Percentiles rank a stretch among this genome's conserved stretches.
These are phyloP conservation scores for Phaeodactylum tricornutum DNA, from an alignment of 108 stramenopile genomes.

Conservation along the genomic window DNA sequence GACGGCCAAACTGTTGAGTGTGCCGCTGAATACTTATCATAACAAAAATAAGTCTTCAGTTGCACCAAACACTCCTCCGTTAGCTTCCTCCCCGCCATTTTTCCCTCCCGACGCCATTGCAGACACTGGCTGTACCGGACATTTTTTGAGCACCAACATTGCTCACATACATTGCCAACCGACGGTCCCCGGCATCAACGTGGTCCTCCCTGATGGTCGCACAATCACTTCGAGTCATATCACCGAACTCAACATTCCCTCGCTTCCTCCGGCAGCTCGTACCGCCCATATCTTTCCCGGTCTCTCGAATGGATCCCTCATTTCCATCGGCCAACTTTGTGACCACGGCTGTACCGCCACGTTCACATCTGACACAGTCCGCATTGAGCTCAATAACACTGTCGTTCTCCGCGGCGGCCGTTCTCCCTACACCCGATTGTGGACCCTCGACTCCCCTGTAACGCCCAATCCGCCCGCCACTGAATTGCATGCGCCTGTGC, in stretches of 20 bases:
- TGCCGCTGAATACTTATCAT: too few species aligned
- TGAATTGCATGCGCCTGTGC: neutral
- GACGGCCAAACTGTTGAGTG: too few species aligned
- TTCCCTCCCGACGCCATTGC: too few species aligned
- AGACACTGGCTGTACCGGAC: slow-evolving; percentile 11
- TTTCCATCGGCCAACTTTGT: slow-evolving; percentile 18
- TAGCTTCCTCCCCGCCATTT: too few species aligned
- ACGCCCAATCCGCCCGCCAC: too few species aligned
- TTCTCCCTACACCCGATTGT: neutral
- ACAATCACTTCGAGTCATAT: neutral
- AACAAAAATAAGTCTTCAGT: too few species aligned
- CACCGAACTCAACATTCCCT: neutral
- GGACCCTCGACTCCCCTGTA: too few species aligned
- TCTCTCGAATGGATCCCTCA: neutral
- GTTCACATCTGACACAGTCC: slow-evolving; percentile 2
- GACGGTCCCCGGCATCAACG: slow-evolving; percentile 2
- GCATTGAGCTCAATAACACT: neutral
- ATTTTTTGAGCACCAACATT: slow-evolving; percentile 1
- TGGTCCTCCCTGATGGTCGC: neutral
- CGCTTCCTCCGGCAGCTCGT: neutral
- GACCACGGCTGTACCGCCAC: slow-evolving; percentile 9
- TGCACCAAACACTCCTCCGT: too few species aligned
- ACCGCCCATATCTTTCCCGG: slow-evolving; percentile 3
- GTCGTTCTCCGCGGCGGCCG: slow-evolving; percentile 7
- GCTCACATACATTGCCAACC: neutral